Base-by-base conservation (phyloP, 495 filamentous ascomycete species). In the Tetracladium setigerum region DNA sequence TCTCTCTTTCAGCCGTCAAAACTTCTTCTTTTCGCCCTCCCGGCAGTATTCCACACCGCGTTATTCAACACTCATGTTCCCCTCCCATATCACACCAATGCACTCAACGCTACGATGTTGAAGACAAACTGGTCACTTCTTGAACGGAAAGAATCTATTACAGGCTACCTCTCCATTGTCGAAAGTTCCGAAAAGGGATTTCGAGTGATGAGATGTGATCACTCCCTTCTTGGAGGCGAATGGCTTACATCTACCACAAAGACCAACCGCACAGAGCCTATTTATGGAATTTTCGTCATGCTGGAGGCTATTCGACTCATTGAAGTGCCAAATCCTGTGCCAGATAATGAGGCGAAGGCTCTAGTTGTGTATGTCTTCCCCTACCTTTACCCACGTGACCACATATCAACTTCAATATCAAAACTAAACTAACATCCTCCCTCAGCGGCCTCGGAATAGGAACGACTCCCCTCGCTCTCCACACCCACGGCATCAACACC, bases 151-250 rank as follows among this genome's bases (percentile, higher is more conserved):
- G 90, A 96, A 58, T 94, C 87, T 0, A 61, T 80, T 12, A 96
- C 92, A 8, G 92, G 92, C 1, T 98, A 98, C 59, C 68, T 98
- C 35, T 95, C 92, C 0, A 85, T 98, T 5, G 58, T 96, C 31
- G 85, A 96, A 36, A 86, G 79, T 54, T 47, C 73, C 8, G 64
- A 82, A 8, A 72, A 81, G 15, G 76, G 79, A 4, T 96, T 85
- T 67, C 75, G 89, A 1, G 79, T 91, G 11, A 76, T 98, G 79
- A 77, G 92, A 41, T 96, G 89, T 57, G 92, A 96, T 57, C 92
- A 98, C 59, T 92, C 86, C 50, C 67, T 98, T 17, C 78, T 98
- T 5, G 92, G 92, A 30, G 92, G 92, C n/a, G 88, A 96, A 57
- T 98, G 91, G 90, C 32, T 53, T 4, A 34, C 33, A 8, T 18